phyloP scores from a whole-genome alignment of 352 stramenopile species.

The Pythium sp. region DNA sequence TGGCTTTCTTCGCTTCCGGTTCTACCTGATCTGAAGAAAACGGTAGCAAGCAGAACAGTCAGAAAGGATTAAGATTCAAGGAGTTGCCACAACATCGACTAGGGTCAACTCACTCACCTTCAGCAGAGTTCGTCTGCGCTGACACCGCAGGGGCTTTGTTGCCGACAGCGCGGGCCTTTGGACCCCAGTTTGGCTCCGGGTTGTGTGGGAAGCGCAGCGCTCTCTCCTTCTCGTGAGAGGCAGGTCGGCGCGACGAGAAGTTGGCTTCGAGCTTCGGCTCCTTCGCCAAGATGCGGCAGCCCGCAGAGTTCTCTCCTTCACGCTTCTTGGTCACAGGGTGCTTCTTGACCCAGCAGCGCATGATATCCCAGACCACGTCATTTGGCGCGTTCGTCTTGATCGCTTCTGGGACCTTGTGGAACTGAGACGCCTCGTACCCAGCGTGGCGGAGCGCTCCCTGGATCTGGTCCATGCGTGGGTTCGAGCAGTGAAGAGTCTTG shows the following conservation, averaged over 20 bases:
- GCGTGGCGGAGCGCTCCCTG: slow-evolving; percentile 94
- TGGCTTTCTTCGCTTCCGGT: slow-evolving; percentile 78
- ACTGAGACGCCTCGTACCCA: slow-evolving; percentile 96
- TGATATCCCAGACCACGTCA: slow-evolving; percentile 97
- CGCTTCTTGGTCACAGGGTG: slow-evolving; percentile 91
- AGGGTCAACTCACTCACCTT: slow-evolving; percentile 16
- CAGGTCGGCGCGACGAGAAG: slow-evolving; percentile 67
- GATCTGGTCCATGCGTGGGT: slow-evolving; percentile 92
- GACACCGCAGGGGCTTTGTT: slow-evolving; percentile 40
- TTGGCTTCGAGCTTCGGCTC: slow-evolving; percentile 85
- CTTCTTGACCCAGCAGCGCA: slow-evolving; percentile 95
- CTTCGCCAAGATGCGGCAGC: slow-evolving; percentile 84
- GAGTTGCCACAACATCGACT: background rate
- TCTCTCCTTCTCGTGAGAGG: slow-evolving; percentile 82
- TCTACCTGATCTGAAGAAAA: slow-evolving; percentile 40
- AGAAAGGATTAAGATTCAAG: slow-evolving; percentile 6
- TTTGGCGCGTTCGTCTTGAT: slow-evolving; percentile 99
- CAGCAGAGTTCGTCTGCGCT: slow-evolving; percentile 22
- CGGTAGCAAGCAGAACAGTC: background rate
- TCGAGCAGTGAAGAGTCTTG: slow-evolving; percentile 91
- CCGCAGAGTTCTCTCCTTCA: slow-evolving; percentile 67
- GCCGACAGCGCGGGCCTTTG: slow-evolving; percentile 88
- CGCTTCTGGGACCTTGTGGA: slow-evolving; percentile 97
- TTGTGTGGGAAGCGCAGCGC: slow-evolving; percentile 93
- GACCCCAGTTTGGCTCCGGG: slow-evolving; percentile 96